These are phyloP conservation scores for Aspergillus bertholletiae DNA, from an alignment of 495 filamentous ascomycete genomes.

Conservation along the genomic window DNA sequence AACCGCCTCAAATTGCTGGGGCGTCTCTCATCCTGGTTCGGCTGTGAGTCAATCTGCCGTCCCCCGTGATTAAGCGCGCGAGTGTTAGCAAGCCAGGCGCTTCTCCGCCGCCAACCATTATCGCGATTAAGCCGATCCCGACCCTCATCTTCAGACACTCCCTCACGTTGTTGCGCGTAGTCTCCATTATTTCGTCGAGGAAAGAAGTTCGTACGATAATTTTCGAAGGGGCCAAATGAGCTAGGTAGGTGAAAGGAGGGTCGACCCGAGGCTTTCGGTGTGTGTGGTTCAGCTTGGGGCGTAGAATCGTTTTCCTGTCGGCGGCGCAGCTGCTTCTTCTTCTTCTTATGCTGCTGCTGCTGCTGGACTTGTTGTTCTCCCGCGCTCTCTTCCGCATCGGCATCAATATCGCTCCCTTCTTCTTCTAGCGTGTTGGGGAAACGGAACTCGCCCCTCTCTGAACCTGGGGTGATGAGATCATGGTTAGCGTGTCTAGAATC, in stretches of 20 bases:
- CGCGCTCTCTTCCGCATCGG: slow-evolving; percentile 69
- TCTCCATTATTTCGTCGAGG: slow-evolving; percentile 67
- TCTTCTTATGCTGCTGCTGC: slow-evolving; percentile 36
- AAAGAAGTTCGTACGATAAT: slow-evolving; percentile 51
- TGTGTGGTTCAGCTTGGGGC: slow-evolving; percentile 58
- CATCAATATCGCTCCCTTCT: slow-evolving; percentile 68
- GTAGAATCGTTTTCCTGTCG: slow-evolving; percentile 51
- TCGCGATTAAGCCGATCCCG: slow-evolving; percentile 63
- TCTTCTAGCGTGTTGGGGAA: slow-evolving; percentile 55
- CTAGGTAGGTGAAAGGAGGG: slow-evolving; percentile 45
- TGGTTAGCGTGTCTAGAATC: slow-evolving; percentile 25
- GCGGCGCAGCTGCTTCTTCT: slow-evolving; percentile 44
- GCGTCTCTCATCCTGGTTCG: slow-evolving; percentile 49
- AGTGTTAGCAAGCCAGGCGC: slow-evolving; percentile 51
- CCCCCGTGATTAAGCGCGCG: slow-evolving; percentile 55
- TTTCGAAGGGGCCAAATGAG: slow-evolving; percentile 47
- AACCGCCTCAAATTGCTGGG: slow-evolving; percentile 72
- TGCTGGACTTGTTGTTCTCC: slow-evolving; percentile 38
- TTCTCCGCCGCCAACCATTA: slow-evolving; percentile 53
- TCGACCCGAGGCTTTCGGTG: slow-evolving; percentile 47
- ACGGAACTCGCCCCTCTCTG: slow-evolving; percentile 50
- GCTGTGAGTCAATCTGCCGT: slow-evolving; percentile 30
- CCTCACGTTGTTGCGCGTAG: slow-evolving; percentile 62
- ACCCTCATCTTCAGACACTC: slow-evolving; percentile 86
- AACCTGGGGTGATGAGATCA: slow-evolving; percentile 36